Evolutionary conservation across 257 asterid species (phyloP), one percentile per base, ranked within the genome.

Genomic region (Lycium ferocissimum): DNA sequence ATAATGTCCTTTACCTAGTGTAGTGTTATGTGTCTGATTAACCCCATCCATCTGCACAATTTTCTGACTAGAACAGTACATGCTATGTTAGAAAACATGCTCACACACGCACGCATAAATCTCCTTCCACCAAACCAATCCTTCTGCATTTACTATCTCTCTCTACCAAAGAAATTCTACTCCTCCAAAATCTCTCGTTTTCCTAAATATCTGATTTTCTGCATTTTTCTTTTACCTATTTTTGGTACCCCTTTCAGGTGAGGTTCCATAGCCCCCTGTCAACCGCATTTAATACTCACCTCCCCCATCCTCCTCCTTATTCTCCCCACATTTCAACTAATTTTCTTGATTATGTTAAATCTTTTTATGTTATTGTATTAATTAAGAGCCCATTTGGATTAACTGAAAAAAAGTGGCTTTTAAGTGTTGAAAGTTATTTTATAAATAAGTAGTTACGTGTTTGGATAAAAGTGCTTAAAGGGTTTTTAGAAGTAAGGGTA

Each of bases 101-200:
- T 84, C 90, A 93, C 89, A 89, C 85, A 80, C 88, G 95, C 97
- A 94, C 96, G 97, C 97, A 93, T 92, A 89, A 92, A 88, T 88
- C 92, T 87, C 87, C 59, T 81, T 90, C 94, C 83, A 84, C 91
- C 91, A 87, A 85, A 89, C 87, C 88, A 72, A 84, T 37, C 87
- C 82, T 67, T 45, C 1, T 47, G 91, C 97, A 92, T 92, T 93
- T 90, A 93, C 86, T 92, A 53, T 57, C 78, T 20, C 51, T 45
- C 33, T 5, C 69, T 40, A 56, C 53, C 78, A 84, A 80, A 43
- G 17, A 66, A 66, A 66, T 70, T 72, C 59, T 65, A 66, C 58
- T 75, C 47, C 56, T 43, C 40, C 66, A 66, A 72, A 6, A 40
- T 80, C 26, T 79, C 79, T 78, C 22, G 17, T 84, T 81, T 84